Conservation (phyloP, 192 early-diverging fungal species). For the Nowakowskiella sp. region DNA sequence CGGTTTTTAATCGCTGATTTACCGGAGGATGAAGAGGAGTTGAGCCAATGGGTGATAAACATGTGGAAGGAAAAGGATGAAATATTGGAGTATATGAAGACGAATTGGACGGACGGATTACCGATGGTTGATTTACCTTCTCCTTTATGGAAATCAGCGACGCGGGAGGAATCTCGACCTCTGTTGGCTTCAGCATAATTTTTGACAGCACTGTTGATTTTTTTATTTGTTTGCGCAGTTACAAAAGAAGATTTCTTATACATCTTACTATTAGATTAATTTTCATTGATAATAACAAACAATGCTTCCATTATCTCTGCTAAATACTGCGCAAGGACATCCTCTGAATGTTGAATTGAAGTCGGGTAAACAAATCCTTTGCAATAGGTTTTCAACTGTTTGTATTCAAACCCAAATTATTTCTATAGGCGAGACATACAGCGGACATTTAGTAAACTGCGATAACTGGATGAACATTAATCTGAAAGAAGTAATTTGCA, state of each 20-base stretch:
- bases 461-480: slow-evolving; percentile 98
- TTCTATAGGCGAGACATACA: slow-evolving; percentile 80
- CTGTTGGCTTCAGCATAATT: too few species aligned
- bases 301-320: slow-evolving; percentile 84
- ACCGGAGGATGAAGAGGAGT: neutral
- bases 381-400: neutral
- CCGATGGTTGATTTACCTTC: neutral
- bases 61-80: neutral
- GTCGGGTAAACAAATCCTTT: slow-evolving; percentile 44
- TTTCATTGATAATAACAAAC: too few species aligned
- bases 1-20: neutral
- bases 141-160: too few species aligned
- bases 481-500: slow-evolving; percentile 89
- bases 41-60: neutral
- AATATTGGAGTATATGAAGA: neutral
- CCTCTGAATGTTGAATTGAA: slow-evolving; percentile 95
- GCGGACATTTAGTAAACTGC: slow-evolving; percentile 93
- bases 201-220: too few species aligned
- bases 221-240: too few species aligned
- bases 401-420: neutral
- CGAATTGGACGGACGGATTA: neutral
- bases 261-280: too few species aligned
- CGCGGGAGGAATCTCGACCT: too few species aligned
- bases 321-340: slow-evolving; percentile 80
- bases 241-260: too few species aligned